phyloP scores from a whole-genome alignment of 768 basidiomycete species.

The Lactarius quietus region DNA sequence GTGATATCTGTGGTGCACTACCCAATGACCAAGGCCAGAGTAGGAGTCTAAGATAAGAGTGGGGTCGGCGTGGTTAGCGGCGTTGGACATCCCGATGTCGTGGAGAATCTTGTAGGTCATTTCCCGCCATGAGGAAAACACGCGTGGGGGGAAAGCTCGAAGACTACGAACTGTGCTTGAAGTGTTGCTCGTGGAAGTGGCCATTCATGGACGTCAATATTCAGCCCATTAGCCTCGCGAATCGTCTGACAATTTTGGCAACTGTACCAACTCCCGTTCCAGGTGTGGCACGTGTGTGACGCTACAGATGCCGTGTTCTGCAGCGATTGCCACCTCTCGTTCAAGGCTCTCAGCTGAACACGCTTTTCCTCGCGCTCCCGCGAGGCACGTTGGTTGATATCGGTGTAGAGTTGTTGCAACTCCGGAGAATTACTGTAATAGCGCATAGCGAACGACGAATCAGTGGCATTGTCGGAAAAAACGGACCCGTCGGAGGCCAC shows the following conservation, averaged over 20 bases:
- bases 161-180: background rate
- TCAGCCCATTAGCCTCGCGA: background rate
- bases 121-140: constrained; percentile 1
- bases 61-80: background rate
- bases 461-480: background rate
- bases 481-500: background rate
- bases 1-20: background rate
- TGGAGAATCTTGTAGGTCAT: background rate
- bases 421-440: background rate
- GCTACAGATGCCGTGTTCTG: background rate
- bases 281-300: background rate
- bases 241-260: background rate
- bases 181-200: background rate
- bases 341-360: background rate
- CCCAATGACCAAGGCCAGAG: constrained; percentile 7
- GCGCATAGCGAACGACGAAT: background rate
- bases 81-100: background rate
- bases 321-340: background rate
- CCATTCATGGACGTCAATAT: background rate
- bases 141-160: background rate
- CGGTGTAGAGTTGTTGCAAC: background rate
- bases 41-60: background rate
- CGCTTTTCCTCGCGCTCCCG: background rate
- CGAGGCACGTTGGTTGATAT: background rate
- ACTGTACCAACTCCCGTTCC: accelerated